Base-by-base conservation (phyloP, 129 eudicot genomes). In the Glebionis coronaria region DNA sequence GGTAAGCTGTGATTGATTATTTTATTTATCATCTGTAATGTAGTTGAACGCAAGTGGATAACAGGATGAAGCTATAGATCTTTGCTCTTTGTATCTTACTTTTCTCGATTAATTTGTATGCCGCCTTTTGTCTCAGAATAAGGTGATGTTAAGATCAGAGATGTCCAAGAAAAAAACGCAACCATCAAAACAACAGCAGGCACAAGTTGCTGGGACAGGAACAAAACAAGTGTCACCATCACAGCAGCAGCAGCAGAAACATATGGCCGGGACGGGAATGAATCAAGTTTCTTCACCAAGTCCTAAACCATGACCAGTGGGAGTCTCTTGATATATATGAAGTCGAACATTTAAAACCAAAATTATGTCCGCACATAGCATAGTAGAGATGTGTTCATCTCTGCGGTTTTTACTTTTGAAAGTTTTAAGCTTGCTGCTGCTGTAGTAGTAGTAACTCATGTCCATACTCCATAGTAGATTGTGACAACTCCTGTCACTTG, bases 71-170 rank as follows among this genome's bases (percentile, higher is more conserved):
- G 18, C 54, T 20, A 12, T 12, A 20, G 1, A 25, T 8, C 2
- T 56, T 56, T 56, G 12, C 31, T 21, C 16, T 18, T n/a, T 59
- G 9, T 8, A 44, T 31, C 9, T 56, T 54, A 64, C 19, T 35
- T 29, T 49, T 58, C 56, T 64, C 40, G 60, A 62, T 40, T 63
- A 51, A 16, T 56, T 35, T 35, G 8, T 35, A 35, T 35, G 42
- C 42, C 10, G 42, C 42, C 42, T 35, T 51, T 53, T 61, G 53
- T n/a, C 45, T 27, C 76, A 89, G 96, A 90, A 89, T 46, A 85
- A 79, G 90, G 94, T 89, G 25, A 81, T 83, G 56, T 85, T 89
- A 63, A 83, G 83, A 80, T 87, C 88, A 31, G 86, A 75, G 58
- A 80, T 78, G 51, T 66, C 91, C 18, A 66, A 77, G 45, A 91